Evolutionary conservation across 1,284 basidiomycete genomes (phyloP), one percentile per base, ranked within the genome.

Genomic region (Laetiporus sulphureus): DNA sequence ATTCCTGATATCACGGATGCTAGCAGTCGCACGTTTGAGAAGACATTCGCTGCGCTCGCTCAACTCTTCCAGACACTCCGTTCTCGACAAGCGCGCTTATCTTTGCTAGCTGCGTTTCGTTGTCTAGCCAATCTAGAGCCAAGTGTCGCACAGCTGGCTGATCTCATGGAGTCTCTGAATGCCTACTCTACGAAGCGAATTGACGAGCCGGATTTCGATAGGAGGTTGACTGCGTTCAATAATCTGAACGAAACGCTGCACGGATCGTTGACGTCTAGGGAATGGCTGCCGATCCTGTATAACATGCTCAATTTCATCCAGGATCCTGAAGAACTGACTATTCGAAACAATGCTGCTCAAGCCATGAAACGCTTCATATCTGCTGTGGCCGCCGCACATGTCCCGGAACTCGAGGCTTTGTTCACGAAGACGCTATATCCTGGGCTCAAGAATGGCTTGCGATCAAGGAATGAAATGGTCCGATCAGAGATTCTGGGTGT

Each of bases 151-250:
- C 52, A 57, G 2, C 57, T 87, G 1, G 70, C 80, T 0, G 61
- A 68, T 7, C 60, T 93, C 3, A 58, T 91, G 31, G 72, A 73
- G 10, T 76, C 78, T 1, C 73, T 99, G 46, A 99, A 99, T 56
- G 81, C 94, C 0, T 98, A 83, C 62, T 94, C 91, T 1, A 64
- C 62, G 1, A 85, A 78, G 52, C 76, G 91, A 12, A 63, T 95
- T 29, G 92, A 96, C 40, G 93, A 99, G 59, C 89, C 92, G 1
- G 91, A 99, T 61, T 97, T 97, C 55, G 91, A 97, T 49, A 75
- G 77, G 34, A 85, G 95, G 2, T 69, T 99, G 12, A 61, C 65
- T 1, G 93, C 91, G 0, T 97, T 92, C 61, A 73, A 78, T 3
- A 61, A 58, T 8, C 66, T 99, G 40, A 95, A 91, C 61, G 84